Conservation (phyloP, 2,329 filamentous ascomycete genomes). For the Colletotrichum musae region DNA sequence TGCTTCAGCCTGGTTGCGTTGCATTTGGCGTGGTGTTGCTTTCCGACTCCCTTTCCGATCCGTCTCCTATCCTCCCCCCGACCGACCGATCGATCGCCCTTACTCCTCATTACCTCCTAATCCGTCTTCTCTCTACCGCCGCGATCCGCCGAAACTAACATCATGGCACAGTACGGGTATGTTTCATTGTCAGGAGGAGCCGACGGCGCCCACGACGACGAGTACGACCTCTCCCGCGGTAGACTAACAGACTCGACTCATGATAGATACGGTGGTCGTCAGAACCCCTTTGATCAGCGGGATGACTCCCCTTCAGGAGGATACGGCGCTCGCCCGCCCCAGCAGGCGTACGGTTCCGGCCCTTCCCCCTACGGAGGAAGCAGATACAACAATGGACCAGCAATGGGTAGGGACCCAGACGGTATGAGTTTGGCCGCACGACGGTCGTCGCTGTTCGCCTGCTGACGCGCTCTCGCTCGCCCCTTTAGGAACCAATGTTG, state of each 20-base stretch:
- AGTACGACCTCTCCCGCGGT: constrained; percentile 36
- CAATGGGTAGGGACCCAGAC: constrained; percentile 42
- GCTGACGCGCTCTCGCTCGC: constrained; percentile 26
- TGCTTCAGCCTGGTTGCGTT: constrained; percentile 40
- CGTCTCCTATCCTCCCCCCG: not conserved
- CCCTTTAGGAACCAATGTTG: constrained; percentile 67
- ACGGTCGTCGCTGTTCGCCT: constrained; percentile 21
- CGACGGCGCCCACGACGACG: constrained; percentile 32
- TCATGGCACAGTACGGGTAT: constrained; percentile 64
- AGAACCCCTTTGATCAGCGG: constrained; percentile 73
- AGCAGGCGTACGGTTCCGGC: constrained; percentile 39
- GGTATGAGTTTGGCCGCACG: constrained; percentile 29
- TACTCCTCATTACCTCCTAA: constrained; percentile 3
- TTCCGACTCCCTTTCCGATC: not conserved
- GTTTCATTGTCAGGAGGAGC: constrained; percentile 46
- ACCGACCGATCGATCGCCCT: constrained; percentile 1
- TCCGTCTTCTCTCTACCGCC: constrained; percentile 19
- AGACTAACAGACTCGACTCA: constrained; percentile 49
- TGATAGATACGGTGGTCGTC: constrained; percentile 66
- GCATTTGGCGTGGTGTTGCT: constrained; percentile 29
- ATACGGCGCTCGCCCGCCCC: constrained; percentile 45
- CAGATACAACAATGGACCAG: constrained; percentile 44
- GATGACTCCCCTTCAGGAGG: constrained; percentile 51
- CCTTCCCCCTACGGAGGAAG: constrained; percentile 44
- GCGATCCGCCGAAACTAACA: constrained; percentile 50